Conservation (phyloP, 768 basidiomycete species). For the Termitomyces sp. region DNA sequence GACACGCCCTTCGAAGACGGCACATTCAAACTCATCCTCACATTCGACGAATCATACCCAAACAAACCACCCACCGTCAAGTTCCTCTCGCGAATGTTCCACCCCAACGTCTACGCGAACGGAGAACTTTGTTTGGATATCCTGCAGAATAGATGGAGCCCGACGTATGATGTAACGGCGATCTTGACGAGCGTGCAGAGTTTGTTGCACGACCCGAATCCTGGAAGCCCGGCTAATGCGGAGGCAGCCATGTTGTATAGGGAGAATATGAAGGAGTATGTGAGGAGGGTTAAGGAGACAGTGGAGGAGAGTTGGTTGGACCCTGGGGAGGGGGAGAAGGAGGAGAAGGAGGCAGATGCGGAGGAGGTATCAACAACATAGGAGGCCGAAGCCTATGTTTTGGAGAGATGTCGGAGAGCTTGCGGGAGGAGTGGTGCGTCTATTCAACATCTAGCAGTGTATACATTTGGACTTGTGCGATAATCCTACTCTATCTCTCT, state of each 20-base stretch:
- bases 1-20: conserved; percentile 99
- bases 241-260: conserved; percentile 96
- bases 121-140: conserved; percentile 99
- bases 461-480: conserved; percentile 8
- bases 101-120: conserved; percentile 98
- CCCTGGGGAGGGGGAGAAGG: conserved; percentile 60
- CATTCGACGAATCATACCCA: conserved; percentile 97
- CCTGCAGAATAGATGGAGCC: conserved; percentile 97
- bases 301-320: conserved; percentile 97
- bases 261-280: conserved; percentile 99
- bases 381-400: neutral
- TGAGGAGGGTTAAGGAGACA: conserved; percentile 86
- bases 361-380: neutral
- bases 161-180: conserved; percentile 98
- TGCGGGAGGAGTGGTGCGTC: neutral
- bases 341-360: conserved; percentile 1
- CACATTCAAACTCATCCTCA: conserved; percentile 93
- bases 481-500: neutral
- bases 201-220: conserved; percentile 96
- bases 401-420: neutral
- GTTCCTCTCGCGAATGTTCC: conserved; percentile 97
- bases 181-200: conserved; percentile 97
- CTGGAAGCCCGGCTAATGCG: conserved; percentile 96
- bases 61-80: conserved; percentile 98
- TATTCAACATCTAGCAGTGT: conserved; percentile 3